These are phyloP conservation scores for Neonectria ditissima DNA, from an alignment of 2,329 filamentous ascomycete species.

Conservation along the genomic window DNA sequence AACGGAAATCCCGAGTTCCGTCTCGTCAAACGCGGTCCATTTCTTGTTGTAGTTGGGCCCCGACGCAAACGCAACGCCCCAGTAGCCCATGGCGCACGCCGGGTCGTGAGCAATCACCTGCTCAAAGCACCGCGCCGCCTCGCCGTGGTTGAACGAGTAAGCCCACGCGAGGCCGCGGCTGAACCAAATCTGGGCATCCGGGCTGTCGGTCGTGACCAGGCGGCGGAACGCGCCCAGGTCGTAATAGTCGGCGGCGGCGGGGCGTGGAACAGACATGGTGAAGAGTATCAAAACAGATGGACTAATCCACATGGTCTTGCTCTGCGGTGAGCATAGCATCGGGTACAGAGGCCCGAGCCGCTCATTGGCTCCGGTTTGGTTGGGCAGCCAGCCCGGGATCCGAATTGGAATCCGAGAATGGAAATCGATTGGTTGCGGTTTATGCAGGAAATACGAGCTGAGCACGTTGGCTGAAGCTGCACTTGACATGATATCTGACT, in stretches of 20 bases:
- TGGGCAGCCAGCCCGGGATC: not conserved
- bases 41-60: slow-evolving; percentile 64
- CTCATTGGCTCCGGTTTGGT: not conserved
- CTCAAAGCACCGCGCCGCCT: slow-evolving; percentile 63
- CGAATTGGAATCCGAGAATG: not conserved
- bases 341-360: not conserved
- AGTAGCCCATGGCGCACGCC: slow-evolving; percentile 56
- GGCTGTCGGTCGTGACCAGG: slow-evolving; percentile 15
- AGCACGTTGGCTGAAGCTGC: not conserved
- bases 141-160: slow-evolving; percentile 72
- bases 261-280: slow-evolving; percentile 12
- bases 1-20: slow-evolving; percentile 22
- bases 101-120: slow-evolving; percentile 57
- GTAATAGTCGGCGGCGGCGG: slow-evolving; percentile 18
- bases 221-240: slow-evolving; percentile 29
- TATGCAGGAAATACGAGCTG: not conserved
- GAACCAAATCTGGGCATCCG: slow-evolving; percentile 69
- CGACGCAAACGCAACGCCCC: slow-evolving; percentile 66
- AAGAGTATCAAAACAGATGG: not conserved
- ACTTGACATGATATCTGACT: no score
- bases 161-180: slow-evolving; percentile 67
- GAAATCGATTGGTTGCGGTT: not conserved
- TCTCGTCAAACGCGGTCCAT: slow-evolving; percentile 38
- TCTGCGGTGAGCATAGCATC: not conserved
- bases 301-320: slow-evolving; percentile 27